Conservation (phyloP, 2,329 filamentous ascomycete genomes). For the Cladosporium phlei region DNA sequence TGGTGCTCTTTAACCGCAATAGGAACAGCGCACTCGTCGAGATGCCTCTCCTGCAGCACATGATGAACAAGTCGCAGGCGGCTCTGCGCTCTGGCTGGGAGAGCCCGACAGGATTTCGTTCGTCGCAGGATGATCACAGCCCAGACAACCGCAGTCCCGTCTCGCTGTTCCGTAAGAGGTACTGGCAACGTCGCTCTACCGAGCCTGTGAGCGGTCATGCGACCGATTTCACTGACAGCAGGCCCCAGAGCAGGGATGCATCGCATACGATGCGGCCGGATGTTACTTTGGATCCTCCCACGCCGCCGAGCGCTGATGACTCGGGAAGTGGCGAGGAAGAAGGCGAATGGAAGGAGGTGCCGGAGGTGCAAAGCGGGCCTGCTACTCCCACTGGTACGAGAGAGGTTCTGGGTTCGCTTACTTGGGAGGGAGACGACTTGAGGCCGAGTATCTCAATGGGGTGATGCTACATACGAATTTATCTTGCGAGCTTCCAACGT, state of each 20-base stretch:
- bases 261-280: constrained; percentile 16
- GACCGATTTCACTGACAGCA: constrained; percentile 25
- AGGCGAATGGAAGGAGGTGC: constrained; percentile 12
- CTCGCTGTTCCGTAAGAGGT: constrained; percentile 28
- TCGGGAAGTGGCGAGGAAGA: constrained; percentile 21
- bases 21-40: constrained; percentile 32
- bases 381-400: constrained; percentile 40
- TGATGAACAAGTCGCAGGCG: constrained; percentile 34
- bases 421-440: neutral
- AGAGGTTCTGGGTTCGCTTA: constrained; percentile 20
- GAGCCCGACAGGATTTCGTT: constrained; percentile 31
- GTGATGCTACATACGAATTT: neutral
- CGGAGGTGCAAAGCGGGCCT: constrained; percentile 38
- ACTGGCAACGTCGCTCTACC: constrained; percentile 15
- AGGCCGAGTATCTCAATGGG: constrained; percentile 6
- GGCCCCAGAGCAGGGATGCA: constrained; percentile 14
- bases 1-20: constrained; percentile 69
- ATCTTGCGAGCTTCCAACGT: neutral
- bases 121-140: constrained; percentile 22
- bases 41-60: constrained; percentile 43
- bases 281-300: constrained; percentile 32
- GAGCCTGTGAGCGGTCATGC: constrained; percentile 2
- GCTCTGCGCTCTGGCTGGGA: constrained; percentile 31
- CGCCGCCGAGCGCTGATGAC: constrained; percentile 22
- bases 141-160: constrained; percentile 26